Evolutionary conservation across 257 asterid species (phyloP).

Genomic region (Fraxinus excelsior): DNA sequence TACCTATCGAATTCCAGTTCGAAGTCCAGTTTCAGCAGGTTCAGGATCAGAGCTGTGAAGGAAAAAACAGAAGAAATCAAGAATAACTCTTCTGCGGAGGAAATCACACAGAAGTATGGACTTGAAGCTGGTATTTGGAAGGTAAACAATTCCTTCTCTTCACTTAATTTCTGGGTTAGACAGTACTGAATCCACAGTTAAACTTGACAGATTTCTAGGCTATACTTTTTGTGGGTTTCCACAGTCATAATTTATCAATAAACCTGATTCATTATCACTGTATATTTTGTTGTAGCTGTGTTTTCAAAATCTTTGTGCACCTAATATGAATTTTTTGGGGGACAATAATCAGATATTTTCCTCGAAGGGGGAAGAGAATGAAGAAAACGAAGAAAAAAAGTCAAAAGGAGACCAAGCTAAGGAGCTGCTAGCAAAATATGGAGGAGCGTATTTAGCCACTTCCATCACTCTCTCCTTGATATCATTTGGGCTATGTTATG

Average conservation of each 20-base stretch:
- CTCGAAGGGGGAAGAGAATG: constrained; percentile 58
- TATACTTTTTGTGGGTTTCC: neutral
- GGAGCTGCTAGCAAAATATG: constrained; percentile 85
- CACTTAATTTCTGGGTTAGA: no score
- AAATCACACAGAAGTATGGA: constrained; percentile 78
- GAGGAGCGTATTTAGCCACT: constrained; percentile 97
- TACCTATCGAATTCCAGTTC: constrained; percentile 18
- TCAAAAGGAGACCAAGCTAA: constrained; percentile 89
- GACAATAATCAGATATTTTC: constrained; percentile 64
- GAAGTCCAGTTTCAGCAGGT: constrained; percentile 18
- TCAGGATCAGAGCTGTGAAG: constrained; percentile 69
- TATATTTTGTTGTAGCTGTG: no score
- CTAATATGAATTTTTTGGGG: neutral
- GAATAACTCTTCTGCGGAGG: constrained; percentile 69
- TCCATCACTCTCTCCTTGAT: constrained; percentile 90
- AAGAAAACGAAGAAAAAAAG: constrained; percentile 45
- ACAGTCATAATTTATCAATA: no score
- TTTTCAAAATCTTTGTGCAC: neutral
- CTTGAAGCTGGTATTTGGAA: constrained; percentile 99
- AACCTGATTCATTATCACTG: no score
- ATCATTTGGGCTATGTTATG: constrained; percentile 80
- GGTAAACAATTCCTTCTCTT: constrained; percentile 36
- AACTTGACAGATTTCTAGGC: no score
- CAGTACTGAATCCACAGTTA: no score
- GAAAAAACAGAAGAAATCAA: constrained; percentile 74